Conservation (phyloP, 106 monocot genomes). For the Acorus calamus region DNA sequence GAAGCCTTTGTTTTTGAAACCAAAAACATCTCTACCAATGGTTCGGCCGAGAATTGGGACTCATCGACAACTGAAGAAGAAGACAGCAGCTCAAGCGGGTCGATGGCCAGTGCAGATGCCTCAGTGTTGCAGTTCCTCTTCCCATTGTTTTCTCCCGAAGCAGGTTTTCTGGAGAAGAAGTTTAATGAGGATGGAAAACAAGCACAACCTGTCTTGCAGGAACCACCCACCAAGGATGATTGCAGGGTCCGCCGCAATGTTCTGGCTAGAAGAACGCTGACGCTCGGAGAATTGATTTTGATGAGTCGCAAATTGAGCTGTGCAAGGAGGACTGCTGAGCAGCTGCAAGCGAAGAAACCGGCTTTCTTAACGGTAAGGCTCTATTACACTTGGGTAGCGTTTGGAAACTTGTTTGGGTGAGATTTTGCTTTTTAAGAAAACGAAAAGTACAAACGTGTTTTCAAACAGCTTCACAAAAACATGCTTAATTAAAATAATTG, state of each 20-base stretch:
- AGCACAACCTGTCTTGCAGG: neutral
- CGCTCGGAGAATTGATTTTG: conserved; percentile 69
- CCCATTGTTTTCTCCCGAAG: conserved; percentile 26
- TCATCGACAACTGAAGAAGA: conserved; percentile 29
- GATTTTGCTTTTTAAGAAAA: neutral
- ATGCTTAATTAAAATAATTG: no score
- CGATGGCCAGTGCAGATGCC: conserved; percentile 7
- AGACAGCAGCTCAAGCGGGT: conserved; percentile 25
- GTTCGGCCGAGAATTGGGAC: conserved; percentile 20
- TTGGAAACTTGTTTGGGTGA: neutral
- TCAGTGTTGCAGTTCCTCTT: conserved; percentile 31
- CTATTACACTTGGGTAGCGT: neutral
- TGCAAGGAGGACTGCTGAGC: conserved; percentile 7
- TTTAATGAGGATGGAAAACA: neutral
- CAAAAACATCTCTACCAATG: conserved; percentile 19
- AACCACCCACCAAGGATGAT: neutral
- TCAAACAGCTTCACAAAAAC: no score
- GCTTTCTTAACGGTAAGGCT: conserved; percentile 24
- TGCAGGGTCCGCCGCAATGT: neutral
- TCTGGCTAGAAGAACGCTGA: conserved; percentile 19
- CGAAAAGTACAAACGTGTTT: no score
- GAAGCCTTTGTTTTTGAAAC: conserved; percentile 1
- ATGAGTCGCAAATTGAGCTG: conserved; percentile 56
- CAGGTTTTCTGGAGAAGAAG: conserved; percentile 24
- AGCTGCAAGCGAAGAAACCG: conserved; percentile 9